Evolutionary conservation across 1,284 basidiomycete species (phyloP), one percentile per base, ranked within the genome.

Genomic region (Tausonia pullulans): DNA sequence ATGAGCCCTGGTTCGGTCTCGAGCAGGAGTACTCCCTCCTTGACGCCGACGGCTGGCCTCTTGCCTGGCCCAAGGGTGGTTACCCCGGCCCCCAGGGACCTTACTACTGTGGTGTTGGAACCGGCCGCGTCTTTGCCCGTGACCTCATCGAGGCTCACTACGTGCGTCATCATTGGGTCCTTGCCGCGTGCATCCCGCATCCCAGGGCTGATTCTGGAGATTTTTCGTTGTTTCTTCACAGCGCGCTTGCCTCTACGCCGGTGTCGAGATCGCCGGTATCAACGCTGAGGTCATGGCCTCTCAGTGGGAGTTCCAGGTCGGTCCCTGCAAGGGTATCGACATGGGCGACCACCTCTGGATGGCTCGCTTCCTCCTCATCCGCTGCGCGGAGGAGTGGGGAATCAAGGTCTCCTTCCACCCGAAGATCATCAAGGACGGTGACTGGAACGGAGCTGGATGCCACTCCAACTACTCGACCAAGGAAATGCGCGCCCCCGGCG

Each of bases 251-350:
- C 84, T 99, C 67, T 97, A 98, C 78, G 82, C 96, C 70, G 94
- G 93, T 72, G 83, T 99, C 79, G 94, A 93, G 81, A 98, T 98
- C 81, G 95, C 91, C 69, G 96, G 96, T 76, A 98, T 99, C 81
- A 99, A 98, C 78, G 96, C 96, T 70, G 96, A 98, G 81, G 96
- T 98, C 72, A 98, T 98, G 95, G 95, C 96, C 43, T 87, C 94
- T 67, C 96, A 98, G 79, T 98, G 94, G 94, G 95, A 98, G 81
- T 98, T 96, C 88, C 96, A 98, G 79, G 93, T 98, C 72, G 95
- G 95, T 68, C 95, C 95, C 53, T 98, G 95, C 75, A 87, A 89
- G 77, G 95, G 95, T 69, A 97, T 98, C 78, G 83, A 89, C 48
- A 96, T 98, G 90, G 95, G 95, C 72, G 95, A 99, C 79, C 94